Percentiles rank a stretch among this genome's conserved stretches.
These are phyloP conservation scores for Mucuna pruriens DNA, from an alignment of 306 rosid genomes.

Conservation along the genomic window DNA sequence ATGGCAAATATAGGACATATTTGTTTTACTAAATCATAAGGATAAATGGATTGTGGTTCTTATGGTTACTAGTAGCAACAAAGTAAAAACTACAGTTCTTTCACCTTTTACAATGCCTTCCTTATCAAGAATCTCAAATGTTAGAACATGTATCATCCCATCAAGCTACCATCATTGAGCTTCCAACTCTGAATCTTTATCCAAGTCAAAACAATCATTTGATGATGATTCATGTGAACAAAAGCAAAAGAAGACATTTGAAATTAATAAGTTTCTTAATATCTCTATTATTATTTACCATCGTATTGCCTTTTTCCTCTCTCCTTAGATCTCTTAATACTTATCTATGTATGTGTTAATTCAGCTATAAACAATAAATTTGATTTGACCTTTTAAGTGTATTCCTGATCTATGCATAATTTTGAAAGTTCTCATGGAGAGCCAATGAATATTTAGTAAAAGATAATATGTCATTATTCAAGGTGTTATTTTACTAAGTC, in stretches of 20 bases:
- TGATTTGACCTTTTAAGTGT: background rate
- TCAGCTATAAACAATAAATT: background rate
- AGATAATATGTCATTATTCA: background rate
- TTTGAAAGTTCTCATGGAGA: background rate
- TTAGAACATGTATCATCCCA: slow-evolving; percentile 11
- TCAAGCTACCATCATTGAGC: background rate
- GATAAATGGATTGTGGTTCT: background rate
- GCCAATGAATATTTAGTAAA: background rate
- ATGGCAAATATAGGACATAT: slow-evolving; percentile 13
- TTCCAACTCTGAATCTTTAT: slow-evolving; percentile 38
- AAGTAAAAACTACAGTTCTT: background rate
- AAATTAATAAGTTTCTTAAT: slow-evolving; percentile 44
- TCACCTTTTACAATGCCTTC: background rate
- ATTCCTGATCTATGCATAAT: background rate
- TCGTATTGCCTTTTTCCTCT: background rate
- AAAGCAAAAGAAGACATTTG: slow-evolving; percentile 41
- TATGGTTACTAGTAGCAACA: background rate
- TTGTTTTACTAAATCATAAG: background rate
- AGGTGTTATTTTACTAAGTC: background rate
- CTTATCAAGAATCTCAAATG: background rate
- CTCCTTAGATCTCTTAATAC: background rate
- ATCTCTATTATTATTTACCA: background rate
- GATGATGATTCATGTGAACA: slow-evolving; percentile 29
- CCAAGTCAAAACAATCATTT: background rate
- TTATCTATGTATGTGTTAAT: slow-evolving; percentile 1